These are phyloP conservation scores for Gynostemma pentaphyllum DNA, from an alignment of 306 rosid genomes.

Conservation along the genomic window DNA sequence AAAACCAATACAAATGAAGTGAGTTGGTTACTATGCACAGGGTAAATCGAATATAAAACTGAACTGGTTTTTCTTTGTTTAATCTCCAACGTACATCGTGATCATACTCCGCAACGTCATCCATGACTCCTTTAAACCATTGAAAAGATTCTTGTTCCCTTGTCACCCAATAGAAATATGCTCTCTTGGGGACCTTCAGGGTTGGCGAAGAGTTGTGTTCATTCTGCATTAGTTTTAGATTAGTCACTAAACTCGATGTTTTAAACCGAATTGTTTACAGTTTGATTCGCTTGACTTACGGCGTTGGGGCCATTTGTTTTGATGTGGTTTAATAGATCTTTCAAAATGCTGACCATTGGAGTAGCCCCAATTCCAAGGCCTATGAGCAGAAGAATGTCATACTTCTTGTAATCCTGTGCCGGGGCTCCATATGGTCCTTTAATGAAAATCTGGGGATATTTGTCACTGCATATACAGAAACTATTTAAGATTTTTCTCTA, in stretches of 20 bases:
- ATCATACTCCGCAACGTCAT: slow-evolving; percentile 53
- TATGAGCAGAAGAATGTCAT: slow-evolving; percentile 51
- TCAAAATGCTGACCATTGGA: slow-evolving; percentile 59
- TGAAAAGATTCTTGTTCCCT: slow-evolving; percentile 68
- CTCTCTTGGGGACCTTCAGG: slow-evolving; percentile 36
- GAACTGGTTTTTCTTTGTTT: background rate
- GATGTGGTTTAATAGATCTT: slow-evolving; percentile 45
- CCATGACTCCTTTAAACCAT: slow-evolving; percentile 75
- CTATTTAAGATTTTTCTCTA: background rate
- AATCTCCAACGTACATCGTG: slow-evolving; percentile 17
- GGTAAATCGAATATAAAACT: slow-evolving; percentile 6
- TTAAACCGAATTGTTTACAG: background rate
- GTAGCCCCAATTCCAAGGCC: slow-evolving; percentile 74
- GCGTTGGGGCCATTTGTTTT: slow-evolving; percentile 17
- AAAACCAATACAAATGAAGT: slow-evolving; percentile 6
- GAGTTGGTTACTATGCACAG: background rate
- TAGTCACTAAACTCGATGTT: background rate
- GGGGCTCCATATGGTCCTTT: slow-evolving; percentile 82
- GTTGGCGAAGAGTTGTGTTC: background rate
- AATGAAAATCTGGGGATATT: slow-evolving; percentile 45
- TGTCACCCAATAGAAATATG: slow-evolving; percentile 67
- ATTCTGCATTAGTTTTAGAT: background rate
- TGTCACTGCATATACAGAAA: background rate
- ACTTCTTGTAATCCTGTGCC: slow-evolving; percentile 45
- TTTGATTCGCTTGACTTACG: slow-evolving; percentile 1